Conservation (phyloP, 2,329 filamentous ascomycete species). For the Colletotrichum camelliae region DNA sequence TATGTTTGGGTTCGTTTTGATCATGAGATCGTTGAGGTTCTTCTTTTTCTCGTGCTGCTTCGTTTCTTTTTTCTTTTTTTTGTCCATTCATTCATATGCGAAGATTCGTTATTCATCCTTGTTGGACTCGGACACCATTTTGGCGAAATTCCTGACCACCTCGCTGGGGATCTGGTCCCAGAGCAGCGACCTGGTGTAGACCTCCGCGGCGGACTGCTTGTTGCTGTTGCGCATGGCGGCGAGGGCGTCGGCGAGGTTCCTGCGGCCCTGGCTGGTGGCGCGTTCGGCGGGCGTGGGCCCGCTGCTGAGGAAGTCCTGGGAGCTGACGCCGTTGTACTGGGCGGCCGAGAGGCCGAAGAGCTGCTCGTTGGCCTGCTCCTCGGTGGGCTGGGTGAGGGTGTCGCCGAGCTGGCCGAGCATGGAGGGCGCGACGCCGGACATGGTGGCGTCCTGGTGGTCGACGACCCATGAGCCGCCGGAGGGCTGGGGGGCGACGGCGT, state of each 20-base stretch:
- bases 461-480: constrained; percentile 54
- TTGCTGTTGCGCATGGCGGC: constrained; percentile 79
- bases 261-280: constrained; percentile 67
- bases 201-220: constrained; percentile 80
- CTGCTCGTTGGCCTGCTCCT: constrained; percentile 87
- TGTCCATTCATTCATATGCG: constrained; percentile 24
- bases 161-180: constrained; percentile 95
- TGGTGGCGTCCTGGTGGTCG: constrained; percentile 40
- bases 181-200: constrained; percentile 90
- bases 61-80: constrained; percentile 22
- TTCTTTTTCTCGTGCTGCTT: not conserved
- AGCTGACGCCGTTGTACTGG: constrained; percentile 87
- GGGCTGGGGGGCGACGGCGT: constrained; percentile 55
- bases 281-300: constrained; percentile 44
- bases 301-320: constrained; percentile 73
- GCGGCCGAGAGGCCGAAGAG: constrained; percentile 84
- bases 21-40: constrained; percentile 1
- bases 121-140: constrained; percentile 83
- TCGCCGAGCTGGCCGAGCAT: constrained; percentile 72
- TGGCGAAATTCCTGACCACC: constrained; percentile 90
- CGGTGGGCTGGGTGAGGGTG: constrained; percentile 74
- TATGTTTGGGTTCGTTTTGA: constrained; percentile 20
- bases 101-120: constrained; percentile 40
- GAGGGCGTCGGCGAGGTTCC: constrained; percentile 81
- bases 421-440: constrained; percentile 59